Evolutionary conservation across 164 flowering plant species (phyloP).

Genomic region (Vitis labrusca): DNA sequence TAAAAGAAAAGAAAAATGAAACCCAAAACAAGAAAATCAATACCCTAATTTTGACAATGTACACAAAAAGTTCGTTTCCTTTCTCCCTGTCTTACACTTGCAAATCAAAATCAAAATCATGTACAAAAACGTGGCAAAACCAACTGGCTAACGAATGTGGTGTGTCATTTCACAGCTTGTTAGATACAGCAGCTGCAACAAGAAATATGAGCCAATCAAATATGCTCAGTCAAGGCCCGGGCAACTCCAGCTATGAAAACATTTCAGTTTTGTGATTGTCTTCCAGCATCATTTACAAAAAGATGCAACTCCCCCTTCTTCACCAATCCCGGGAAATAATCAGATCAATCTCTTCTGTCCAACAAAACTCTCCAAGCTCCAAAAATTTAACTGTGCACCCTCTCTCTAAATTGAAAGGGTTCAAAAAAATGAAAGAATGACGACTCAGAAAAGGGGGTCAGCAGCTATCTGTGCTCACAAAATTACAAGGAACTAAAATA

Average conservation of each 20-base stretch:
- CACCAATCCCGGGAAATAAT: constrained; percentile 20
- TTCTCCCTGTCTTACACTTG: not conserved
- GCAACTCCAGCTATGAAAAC: constrained; percentile 4
- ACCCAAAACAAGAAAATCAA: not conserved
- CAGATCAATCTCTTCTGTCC: constrained; percentile 11
- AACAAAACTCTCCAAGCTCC: constrained; percentile 16
- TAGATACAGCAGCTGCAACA: constrained; percentile 37
- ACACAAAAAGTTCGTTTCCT: constrained; percentile 17
- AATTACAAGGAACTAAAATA: constrained; percentile 14
- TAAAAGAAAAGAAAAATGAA: not conserved
- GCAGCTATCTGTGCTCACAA: constrained; percentile 17
- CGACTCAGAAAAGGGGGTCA: constrained; percentile 23
- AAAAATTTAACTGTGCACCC: constrained; percentile 22
- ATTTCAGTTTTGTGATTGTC: not conserved
- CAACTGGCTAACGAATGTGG: constrained; percentile 16
- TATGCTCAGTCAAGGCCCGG: constrained; percentile 20
- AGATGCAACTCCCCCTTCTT: constrained; percentile 7
- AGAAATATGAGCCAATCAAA: not conserved
- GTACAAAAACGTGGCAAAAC: constrained; percentile 18
- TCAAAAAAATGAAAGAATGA: constrained; percentile 42
- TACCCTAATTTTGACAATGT: constrained; percentile 18
- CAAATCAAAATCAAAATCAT: constrained; percentile 7
- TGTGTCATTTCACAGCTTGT: constrained; percentile 23
- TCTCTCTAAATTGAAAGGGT: constrained; percentile 11
- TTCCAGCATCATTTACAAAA: constrained; percentile 17